phyloP scores from a whole-genome alignment of 495 filamentous ascomycete genomes.

The Podospora conica region DNA sequence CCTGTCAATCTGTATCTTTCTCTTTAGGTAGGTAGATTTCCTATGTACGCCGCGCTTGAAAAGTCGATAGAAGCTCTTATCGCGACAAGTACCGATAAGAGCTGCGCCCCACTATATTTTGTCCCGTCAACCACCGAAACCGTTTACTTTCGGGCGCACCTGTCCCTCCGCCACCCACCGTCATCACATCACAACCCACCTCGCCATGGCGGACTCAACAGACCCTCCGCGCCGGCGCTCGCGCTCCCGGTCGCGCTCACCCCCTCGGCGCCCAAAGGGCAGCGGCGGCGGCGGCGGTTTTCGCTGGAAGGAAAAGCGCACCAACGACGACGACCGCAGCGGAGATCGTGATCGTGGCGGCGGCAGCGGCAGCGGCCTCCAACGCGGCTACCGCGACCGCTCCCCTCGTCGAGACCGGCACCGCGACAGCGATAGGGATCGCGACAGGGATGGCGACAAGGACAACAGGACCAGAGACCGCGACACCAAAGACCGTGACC shows the following conservation, averaged over 20 bases:
- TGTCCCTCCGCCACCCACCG: not conserved
- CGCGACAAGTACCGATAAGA: not conserved
- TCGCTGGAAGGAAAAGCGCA: constrained; percentile 61
- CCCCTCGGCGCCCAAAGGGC: constrained; percentile 29
- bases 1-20: not conserved
- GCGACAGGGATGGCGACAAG: constrained; percentile 24
- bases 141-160: not conserved
- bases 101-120: constrained; percentile 21
- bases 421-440: constrained; percentile 28
- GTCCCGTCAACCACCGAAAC: not conserved
- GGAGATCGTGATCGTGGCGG: constrained; percentile 34
- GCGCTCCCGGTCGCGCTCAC: constrained; percentile 34
- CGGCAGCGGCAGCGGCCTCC: constrained; percentile 34
- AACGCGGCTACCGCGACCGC: constrained; percentile 51
- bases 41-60: too few species aligned
- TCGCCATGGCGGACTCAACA: constrained; percentile 27
- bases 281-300: constrained; percentile 52
- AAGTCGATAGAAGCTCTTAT: not conserved
- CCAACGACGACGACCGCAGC: constrained; percentile 44
- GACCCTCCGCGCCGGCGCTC: constrained; percentile 22
- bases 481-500: constrained; percentile 11
- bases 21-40: too few species aligned
- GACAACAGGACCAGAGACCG: constrained; percentile 15
- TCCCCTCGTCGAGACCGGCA: constrained; percentile 33
- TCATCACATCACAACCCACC: constrained; percentile 1